Conservation (phyloP, 805 yeast genomes). For the Yamadazyma scolyti region DNA sequence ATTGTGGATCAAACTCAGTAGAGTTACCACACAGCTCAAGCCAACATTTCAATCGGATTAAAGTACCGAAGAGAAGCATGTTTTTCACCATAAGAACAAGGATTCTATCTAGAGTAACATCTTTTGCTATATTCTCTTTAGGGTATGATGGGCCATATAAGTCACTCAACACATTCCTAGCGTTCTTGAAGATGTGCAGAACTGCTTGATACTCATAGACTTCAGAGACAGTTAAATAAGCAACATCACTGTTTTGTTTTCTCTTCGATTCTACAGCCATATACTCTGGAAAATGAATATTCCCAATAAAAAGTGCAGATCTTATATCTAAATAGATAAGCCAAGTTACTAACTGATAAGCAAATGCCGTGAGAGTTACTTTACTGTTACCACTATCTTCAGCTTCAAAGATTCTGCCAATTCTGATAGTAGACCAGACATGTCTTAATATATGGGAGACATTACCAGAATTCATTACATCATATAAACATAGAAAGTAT, state of each 20-base stretch:
- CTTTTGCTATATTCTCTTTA: neutral
- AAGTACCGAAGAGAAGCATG: too few species aligned
- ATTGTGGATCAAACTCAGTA: too few species aligned
- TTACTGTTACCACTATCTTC: neutral
- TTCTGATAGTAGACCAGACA: constrained; percentile 5
- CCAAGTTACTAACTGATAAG: constrained; percentile 6
- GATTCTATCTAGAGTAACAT: constrained; percentile 1
- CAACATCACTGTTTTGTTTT: constrained; percentile 4
- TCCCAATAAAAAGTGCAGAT: constrained; percentile 4
- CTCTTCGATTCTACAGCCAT: constrained; percentile 3
- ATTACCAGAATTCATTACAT: constrained; percentile 4
- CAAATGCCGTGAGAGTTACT: constrained; percentile 4
- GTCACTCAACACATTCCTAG: constrained; percentile 1
- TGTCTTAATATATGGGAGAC: constrained; percentile 3
- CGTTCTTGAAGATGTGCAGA: constrained; percentile 2
- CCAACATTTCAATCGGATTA: too few species aligned
- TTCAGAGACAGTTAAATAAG: constrained; percentile 3
- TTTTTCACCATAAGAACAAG: too few species aligned
- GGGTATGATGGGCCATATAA: constrained; percentile 1
- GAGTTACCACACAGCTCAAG: too few species aligned
- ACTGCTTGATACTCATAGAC: constrained; percentile 4
- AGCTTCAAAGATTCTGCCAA: constrained; percentile 2
- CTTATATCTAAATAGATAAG: constrained; percentile 5
- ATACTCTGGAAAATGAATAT: constrained; percentile 6
- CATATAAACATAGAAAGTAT: constrained; percentile 2